Base-by-base conservation (phyloP, 2,329 filamentous ascomycete species). In the Neobulgaria alba region DNA sequence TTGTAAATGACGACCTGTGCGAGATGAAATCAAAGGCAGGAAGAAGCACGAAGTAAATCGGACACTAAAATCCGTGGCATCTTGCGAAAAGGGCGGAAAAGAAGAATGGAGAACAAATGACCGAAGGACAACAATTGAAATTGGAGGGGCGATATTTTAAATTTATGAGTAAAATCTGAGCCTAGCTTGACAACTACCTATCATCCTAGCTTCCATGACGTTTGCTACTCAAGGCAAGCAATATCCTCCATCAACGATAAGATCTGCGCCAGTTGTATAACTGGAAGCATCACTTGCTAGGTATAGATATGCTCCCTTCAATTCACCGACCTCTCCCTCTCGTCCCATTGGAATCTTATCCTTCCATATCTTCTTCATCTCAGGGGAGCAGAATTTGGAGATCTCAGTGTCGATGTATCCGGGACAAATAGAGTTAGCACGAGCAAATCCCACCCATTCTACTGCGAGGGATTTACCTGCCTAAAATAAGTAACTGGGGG, bases 271-370 rank as follows among this genome's bases (percentile, higher is more conserved):
- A 7, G 85, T 93, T 14, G 82, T 87, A 64, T 87, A 93, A 39
- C 78, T 84, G n/a, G 81, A 76, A 3, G 85, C 85, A 62, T 93
- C 85, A 10, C 80, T 85, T 14, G 84, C 82, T 42, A 93, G 68
- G 63, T 88, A 92, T 35, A 93, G 64, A 60, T 84, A 94, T 14
- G 82, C 82, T 15, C 85, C 87, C 67, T 90, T 89, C 53, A 93
- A 69, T 67, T 93, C 86, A 45, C 76, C 72, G 3, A 76, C 67
- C 49, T 78, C 69, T 12, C 82, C 85, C 58, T 88, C 82, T 49
- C 85, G 30, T 74, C 77, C 83, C 78, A 92, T 83, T 8, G 84
- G 84, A 30, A 82, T 89, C 72, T 84, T 89, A 56, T 79, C 76
- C 58, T 76, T 78, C 81, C 85, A 89, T 43, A 83, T 69, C 33